A percentile compares a stretch with the other conserved stretches of the same genome.
phyloP scores from a whole-genome alignment of 148 eudicot genomes.

The Rheum nobile region DNA sequence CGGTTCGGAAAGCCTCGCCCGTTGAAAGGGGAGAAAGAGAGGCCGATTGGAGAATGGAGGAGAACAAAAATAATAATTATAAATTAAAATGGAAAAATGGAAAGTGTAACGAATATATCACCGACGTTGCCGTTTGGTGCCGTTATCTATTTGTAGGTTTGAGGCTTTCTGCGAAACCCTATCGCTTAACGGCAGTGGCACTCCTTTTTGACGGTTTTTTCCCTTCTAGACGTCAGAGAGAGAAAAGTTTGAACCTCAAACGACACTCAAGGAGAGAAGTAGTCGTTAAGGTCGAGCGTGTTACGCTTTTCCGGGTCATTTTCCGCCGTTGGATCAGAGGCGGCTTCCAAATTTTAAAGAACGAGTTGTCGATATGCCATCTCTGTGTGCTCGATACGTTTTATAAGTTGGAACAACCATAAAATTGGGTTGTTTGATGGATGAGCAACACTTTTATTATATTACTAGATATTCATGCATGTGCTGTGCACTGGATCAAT shows the following conservation, averaged over 20 bases:
- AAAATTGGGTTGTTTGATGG: no score
- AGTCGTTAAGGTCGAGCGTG: conserved; percentile 10
- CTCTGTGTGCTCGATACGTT: not conserved
- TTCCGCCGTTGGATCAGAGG: conserved; percentile 19
- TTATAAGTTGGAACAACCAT: no score
- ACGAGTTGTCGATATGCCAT: not conserved
- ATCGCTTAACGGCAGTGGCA: conserved; percentile 22
- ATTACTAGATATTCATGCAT: no score
- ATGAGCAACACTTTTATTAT: no score
- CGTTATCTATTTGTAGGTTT: conserved; percentile 20
- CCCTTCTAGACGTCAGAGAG: conserved; percentile 17
- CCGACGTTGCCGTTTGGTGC: conserved; percentile 48
- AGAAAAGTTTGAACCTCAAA: conserved; percentile 58
- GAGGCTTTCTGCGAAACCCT: conserved; percentile 3
- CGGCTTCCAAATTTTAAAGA: not conserved
- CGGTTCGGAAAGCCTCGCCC: conserved; percentile 32
- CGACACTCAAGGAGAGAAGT: conserved; percentile 34
- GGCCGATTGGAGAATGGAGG: not conserved
- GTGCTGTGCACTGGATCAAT: no score
- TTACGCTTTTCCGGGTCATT: conserved; percentile 12
- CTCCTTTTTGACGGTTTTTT: conserved; percentile 18
- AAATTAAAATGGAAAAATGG: conserved; percentile 7
- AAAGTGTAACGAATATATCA: conserved; percentile 50
- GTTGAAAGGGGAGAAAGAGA: conserved; percentile 25
- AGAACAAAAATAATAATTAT: not conserved